A percentile compares a stretch with the other conserved stretches of the same genome.
Conservation (phyloP, 2,329 filamentous ascomycete genomes). For the Torrubiella hemipterigena region DNA sequence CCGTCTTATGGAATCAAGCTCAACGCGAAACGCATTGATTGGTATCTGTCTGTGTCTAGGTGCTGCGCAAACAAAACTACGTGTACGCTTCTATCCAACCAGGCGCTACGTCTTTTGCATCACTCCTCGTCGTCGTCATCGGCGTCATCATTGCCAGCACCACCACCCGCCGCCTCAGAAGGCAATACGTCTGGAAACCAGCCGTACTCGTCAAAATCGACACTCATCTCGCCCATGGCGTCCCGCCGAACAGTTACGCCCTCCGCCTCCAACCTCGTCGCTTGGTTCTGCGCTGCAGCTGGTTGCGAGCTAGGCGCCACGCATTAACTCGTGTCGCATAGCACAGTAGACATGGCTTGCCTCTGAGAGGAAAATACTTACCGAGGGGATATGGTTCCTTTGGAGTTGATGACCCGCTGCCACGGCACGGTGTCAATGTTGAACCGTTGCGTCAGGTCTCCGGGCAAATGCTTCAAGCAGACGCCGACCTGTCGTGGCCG, state of each 20-base stretch:
- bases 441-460: slow-evolving; percentile 40
- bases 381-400: slow-evolving; percentile 78
- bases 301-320: slow-evolving; percentile 30
- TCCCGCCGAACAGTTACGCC: slow-evolving; percentile 37
- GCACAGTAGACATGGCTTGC: neutral
- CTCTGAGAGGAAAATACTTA: slow-evolving; percentile 18
- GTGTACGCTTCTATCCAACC: too few species aligned
- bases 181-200: slow-evolving; percentile 43
- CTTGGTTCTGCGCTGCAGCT: slow-evolving; percentile 36
- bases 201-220: slow-evolving; percentile 38
- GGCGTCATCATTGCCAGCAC: slow-evolving; percentile 1
- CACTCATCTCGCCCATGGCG: slow-evolving; percentile 37
- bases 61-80: too few species aligned
- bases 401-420: slow-evolving; percentile 86
- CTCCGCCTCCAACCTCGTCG: slow-evolving; percentile 34
- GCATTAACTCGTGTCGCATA: neutral
- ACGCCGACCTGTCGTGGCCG: slow-evolving; percentile 77
- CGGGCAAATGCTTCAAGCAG: slow-evolving; percentile 75
- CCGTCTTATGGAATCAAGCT: too few species aligned
- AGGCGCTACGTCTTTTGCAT: too few species aligned
- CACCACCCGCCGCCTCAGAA: slow-evolving; percentile 21
- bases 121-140: too few species aligned
- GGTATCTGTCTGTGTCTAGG: too few species aligned
- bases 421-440: slow-evolving; percentile 76
- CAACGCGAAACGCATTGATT: too few species aligned